Conservation (phyloP, 2,329 filamentous ascomycete species). For the Phymatotrichopsis omnivora region DNA sequence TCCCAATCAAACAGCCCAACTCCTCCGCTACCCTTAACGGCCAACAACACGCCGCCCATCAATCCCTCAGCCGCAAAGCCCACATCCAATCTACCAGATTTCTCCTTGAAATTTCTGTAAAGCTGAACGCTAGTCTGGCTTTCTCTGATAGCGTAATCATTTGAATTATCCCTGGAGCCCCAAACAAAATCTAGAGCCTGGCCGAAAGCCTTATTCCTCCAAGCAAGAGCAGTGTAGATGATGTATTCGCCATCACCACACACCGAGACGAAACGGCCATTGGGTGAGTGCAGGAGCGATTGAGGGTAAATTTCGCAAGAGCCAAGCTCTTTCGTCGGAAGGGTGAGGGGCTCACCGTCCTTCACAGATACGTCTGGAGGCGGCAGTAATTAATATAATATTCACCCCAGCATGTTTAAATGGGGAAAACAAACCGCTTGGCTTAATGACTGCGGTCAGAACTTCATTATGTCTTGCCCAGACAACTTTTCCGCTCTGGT, state of each 20-base stretch:
- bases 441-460: constrained; percentile 88
- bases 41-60: constrained; percentile 77
- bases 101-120: constrained; percentile 96
- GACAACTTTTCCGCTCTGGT: constrained; percentile 86
- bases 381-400: constrained; percentile 11
- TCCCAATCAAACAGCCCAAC: constrained; percentile 97
- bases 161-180: constrained; percentile 95
- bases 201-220: constrained; percentile 95
- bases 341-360: constrained; percentile 74
- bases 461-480: constrained; percentile 95
- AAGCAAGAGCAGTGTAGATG: constrained; percentile 92
- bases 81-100: constrained; percentile 76
- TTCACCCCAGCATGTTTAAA: too few relatives aligned
- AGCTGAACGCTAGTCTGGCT: constrained; percentile 90
- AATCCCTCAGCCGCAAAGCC: constrained; percentile 91
- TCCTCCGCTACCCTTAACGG: constrained; percentile 88
- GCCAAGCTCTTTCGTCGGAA: constrained; percentile 88
- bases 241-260: constrained; percentile 98
- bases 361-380: constrained; percentile 62
- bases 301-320: constrained; percentile 96
- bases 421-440: constrained; percentile 47
- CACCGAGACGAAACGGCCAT: constrained; percentile 77
- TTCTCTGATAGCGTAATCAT: constrained; percentile 95
- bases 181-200: constrained; percentile 93
- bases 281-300: constrained; percentile 88